Base-by-base conservation (phyloP, 345 rosid species). In the Pistacia atlantica region DNA sequence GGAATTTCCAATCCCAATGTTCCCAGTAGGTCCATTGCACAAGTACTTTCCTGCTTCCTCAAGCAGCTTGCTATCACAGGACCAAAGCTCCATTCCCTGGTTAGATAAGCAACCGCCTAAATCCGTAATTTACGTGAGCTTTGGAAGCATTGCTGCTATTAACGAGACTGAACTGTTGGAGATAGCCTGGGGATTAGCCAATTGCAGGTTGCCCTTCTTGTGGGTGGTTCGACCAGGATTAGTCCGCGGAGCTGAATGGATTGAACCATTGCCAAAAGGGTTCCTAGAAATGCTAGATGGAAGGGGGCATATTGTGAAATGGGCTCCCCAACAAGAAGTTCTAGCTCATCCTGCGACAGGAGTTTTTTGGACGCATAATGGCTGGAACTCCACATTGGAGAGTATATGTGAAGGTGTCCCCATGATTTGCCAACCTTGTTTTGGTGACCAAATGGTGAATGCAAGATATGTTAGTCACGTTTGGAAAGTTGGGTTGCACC, bases 11-110 rank as follows among this genome's bases (percentile, higher is more conserved):
- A 49, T 71, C 9, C 83, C 86, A n/a, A 51, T 71, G 37, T 88
- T 84, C 52, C 75, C 86, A 3, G 79, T 84, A 0, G 84, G 89
- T 18, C 91, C 91, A 48, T 79, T 86, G n/a, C 86, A 86, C 75
- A 86, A 88, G 63, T 69, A 68, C 79, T 69, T 61, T 18, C 54
- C 75, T 16, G 64, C 77, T 71, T 72, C 80, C 38, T 76, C 86
- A 12, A 77, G 73, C 54, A 82, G 84, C 76, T 69, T 78, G 61
- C 22, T 69, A 8, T 16, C 73, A 61, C 72, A 82, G 49, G 87
- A 85, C 72, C 65, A 49, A 45, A 80, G 72, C 31, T 82, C 79
- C 28, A 67, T 87, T 59, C 63, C 83, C 54, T 82, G 90, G 86
- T 83, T 84, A 17, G 70, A 84, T 71, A 79, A 80, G 46, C 87